Conservation (phyloP, 495 filamentous ascomycete species). For the Xeromyces bisporus region DNA sequence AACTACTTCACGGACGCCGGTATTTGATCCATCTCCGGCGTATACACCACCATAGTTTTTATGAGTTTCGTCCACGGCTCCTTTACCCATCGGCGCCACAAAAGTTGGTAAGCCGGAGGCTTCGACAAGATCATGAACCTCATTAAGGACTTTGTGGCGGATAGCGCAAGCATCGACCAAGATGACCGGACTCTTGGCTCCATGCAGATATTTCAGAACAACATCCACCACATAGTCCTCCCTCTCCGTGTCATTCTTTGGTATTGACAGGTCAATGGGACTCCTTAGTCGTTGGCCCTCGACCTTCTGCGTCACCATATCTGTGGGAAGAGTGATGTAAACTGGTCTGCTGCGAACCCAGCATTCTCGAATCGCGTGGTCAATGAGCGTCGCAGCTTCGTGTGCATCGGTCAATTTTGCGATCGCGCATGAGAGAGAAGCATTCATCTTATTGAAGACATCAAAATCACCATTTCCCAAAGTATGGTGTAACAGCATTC, state of each 20-base stretch:
- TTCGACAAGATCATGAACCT: constrained; percentile 61
- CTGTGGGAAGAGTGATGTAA: constrained; percentile 73
- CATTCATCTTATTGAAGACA: constrained; percentile 68
- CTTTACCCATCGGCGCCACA: constrained; percentile 85
- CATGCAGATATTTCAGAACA: constrained; percentile 58
- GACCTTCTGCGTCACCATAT: constrained; percentile 67
- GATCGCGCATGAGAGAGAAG: constrained; percentile 49
- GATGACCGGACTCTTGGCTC: constrained; percentile 61
- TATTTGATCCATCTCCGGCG: constrained; percentile 59
- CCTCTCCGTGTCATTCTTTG: constrained; percentile 49
- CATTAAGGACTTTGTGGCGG: constrained; percentile 57
- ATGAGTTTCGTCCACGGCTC: constrained; percentile 63
- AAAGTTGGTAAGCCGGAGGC: constrained; percentile 67
- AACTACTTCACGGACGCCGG: constrained; percentile 52
- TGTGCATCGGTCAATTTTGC: constrained; percentile 50
- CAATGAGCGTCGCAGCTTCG: constrained; percentile 59
- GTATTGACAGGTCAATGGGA: constrained; percentile 47
- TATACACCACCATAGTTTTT: constrained; percentile 75
- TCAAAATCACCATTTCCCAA: constrained; percentile 82
- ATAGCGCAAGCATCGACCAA: constrained; percentile 86
- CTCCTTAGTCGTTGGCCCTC: constrained; percentile 53
- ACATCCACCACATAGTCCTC: constrained; percentile 76
- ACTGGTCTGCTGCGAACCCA: constrained; percentile 58
- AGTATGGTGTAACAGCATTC: constrained; percentile 74
- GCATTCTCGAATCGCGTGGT: constrained; percentile 65